A percentile compares a stretch with the other conserved stretches of the same genome.
These are phyloP conservation scores for Penicillium decumbens DNA, from an alignment of 2,329 filamentous ascomycete genomes.

Conservation along the genomic window DNA sequence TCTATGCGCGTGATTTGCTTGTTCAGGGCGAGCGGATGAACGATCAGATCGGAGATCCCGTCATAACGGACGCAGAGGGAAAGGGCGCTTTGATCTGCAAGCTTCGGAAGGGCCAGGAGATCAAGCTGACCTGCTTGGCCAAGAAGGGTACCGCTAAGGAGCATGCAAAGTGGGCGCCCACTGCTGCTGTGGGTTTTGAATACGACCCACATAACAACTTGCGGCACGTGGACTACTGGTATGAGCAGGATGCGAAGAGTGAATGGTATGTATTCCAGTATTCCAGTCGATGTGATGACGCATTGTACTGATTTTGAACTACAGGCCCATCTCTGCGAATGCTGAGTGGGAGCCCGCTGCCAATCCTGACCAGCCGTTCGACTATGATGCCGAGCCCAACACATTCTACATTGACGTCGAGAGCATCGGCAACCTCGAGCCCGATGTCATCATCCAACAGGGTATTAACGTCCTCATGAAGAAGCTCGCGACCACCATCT, in stretches of 20 bases:
- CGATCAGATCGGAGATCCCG: conserved; percentile 70
- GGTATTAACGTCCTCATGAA: conserved; percentile 79
- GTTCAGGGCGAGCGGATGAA: conserved; percentile 67
- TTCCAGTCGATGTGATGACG: not conserved
- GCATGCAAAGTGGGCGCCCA: conserved; percentile 96
- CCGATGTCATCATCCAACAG: conserved; percentile 81
- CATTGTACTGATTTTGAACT: not conserved
- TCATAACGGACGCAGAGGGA: conserved; percentile 76
- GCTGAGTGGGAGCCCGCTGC: conserved; percentile 69
- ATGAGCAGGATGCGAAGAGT: conserved; percentile 72
- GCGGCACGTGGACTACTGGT: conserved; percentile 89
- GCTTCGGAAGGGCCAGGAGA: conserved; percentile 80
- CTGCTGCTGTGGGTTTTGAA: conserved; percentile 88
- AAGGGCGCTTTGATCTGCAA: conserved; percentile 85
- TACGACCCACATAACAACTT: conserved; percentile 98
- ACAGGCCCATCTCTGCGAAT: conserved; percentile 39
- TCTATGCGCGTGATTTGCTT: conserved; percentile 85
- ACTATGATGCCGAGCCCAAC: conserved; percentile 79
- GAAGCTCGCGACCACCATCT: conserved; percentile 79
- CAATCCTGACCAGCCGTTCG: conserved; percentile 78
- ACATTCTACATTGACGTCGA: conserved; percentile 95
- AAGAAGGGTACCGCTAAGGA: conserved; percentile 99
- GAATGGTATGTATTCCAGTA: conserved; percentile 64
- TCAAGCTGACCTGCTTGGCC: conserved; percentile 85
- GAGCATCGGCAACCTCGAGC: conserved; percentile 78